These are phyloP conservation scores for Barbatosphaeria neglecta DNA, from an alignment of 495 filamentous ascomycete species.

Conservation along the genomic window DNA sequence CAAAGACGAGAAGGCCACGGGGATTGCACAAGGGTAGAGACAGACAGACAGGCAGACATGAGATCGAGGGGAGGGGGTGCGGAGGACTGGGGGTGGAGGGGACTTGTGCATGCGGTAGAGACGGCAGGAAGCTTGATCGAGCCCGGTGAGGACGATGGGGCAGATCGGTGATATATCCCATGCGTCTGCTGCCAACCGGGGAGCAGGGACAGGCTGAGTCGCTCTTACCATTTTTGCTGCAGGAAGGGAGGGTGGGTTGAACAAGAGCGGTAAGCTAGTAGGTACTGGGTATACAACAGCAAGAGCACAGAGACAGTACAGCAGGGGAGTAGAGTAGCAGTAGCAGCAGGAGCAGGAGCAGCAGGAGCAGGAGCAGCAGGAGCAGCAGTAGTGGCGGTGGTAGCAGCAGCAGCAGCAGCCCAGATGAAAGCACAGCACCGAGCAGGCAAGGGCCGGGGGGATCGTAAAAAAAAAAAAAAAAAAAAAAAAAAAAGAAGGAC, in stretches of 20 bases:
- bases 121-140: neutral
- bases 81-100: slow-evolving; percentile 1
- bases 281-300: slow-evolving; percentile 14
- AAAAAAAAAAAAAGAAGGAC: slow-evolving; percentile 14
- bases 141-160: slow-evolving; percentile 4
- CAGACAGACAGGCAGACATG: slow-evolving; percentile 8
- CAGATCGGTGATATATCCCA: slow-evolving; percentile 13
- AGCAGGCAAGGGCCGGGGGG: slow-evolving; percentile 7
- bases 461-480: slow-evolving; percentile 6
- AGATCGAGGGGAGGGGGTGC: slow-evolving; percentile 8
- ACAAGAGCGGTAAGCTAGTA: slow-evolving; percentile 13
- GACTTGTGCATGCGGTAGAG: neutral
- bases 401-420: slow-evolving; percentile 7
- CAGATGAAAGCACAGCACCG: slow-evolving; percentile 5
- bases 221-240: slow-evolving; percentile 33
- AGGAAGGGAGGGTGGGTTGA: slow-evolving; percentile 18
- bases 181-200: slow-evolving; percentile 18
- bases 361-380: slow-evolving; percentile 6
- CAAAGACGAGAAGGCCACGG: too few species aligned
- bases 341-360: slow-evolving; percentile 7
- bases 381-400: slow-evolving; percentile 8
- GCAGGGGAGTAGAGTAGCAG: slow-evolving; percentile 3
- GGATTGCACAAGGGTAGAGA: slow-evolving; percentile 5
- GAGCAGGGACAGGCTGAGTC: slow-evolving; percentile 6
- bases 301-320: neutral